A percentile compares a stretch with the other conserved stretches of the same genome.
phyloP scores from a whole-genome alignment of 1,284 basidiomycete genomes.

The Anthracocystis panici-leucophaei region DNA sequence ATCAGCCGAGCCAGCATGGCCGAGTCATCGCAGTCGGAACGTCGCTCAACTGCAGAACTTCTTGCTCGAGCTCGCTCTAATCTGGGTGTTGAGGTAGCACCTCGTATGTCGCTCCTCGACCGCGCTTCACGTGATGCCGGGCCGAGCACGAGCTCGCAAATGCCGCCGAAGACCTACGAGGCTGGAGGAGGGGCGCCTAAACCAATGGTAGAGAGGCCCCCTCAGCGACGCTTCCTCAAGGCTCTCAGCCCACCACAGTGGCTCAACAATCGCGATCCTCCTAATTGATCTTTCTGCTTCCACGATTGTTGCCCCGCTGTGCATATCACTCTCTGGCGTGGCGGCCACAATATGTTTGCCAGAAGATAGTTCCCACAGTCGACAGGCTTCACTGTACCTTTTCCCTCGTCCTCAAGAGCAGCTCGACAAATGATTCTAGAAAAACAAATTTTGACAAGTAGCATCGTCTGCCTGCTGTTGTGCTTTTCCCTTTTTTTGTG shows the following conservation, averaged over 20 bases:
- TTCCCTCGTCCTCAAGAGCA: not conserved
- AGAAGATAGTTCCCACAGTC: not conserved
- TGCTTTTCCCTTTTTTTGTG: not conserved
- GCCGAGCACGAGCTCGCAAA: not conserved
- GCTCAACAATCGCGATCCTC: conserved; percentile 6
- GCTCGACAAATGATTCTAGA: not conserved
- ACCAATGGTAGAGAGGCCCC: conserved; percentile 10
- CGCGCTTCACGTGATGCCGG: not conserved
- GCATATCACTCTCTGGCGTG: too few relatives aligned
- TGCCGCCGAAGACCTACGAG: not conserved
- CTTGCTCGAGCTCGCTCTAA: not conserved
- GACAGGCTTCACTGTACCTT: not conserved
- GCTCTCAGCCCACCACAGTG: conserved; percentile 16
- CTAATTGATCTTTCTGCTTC: not conserved
- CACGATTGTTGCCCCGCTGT: too few relatives aligned
- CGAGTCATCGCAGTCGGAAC: not conserved
- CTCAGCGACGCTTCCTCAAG: conserved; percentile 32
- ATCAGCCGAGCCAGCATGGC: not conserved
- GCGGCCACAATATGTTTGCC: too few relatives aligned
- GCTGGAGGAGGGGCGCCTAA: not conserved
- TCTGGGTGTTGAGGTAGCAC: not conserved
- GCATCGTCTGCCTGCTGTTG: too few relatives aligned
- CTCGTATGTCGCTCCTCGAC: not conserved
- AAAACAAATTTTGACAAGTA: not conserved
- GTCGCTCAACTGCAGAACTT: not conserved